Percentiles rank a stretch among this genome's conserved stretches.
These are phyloP conservation scores for Cyclotella distinguenda DNA, from an alignment of 108 stramenopile species.

Conservation along the genomic window DNA sequence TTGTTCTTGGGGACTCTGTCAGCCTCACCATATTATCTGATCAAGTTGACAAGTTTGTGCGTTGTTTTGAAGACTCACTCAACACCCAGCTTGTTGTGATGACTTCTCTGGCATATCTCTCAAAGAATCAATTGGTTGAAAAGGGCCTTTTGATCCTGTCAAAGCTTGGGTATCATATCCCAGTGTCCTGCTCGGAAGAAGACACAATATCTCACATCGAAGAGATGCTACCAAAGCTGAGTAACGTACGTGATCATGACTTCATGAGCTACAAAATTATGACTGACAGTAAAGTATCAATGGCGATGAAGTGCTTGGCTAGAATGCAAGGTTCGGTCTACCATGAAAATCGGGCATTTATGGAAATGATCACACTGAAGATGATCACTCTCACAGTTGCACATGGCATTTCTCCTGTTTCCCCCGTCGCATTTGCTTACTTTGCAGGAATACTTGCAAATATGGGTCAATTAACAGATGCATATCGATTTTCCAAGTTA, in stretches of 20 bases:
- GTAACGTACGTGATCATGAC: conserved; percentile 3
- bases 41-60: conserved; percentile 5
- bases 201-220: background rate
- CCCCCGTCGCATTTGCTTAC: conserved; percentile 6
- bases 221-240: background rate
- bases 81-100: background rate
- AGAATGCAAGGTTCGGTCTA: background rate
- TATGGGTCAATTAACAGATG: background rate
- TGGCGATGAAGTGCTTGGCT: conserved; percentile 17
- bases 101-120: background rate
- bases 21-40: background rate
- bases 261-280: background rate
- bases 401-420: conserved; percentile 17
- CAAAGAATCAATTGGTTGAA: conserved; percentile 1
- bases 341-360: background rate
- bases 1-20: background rate
- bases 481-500: conserved; percentile 2
- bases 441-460: conserved; percentile 8
- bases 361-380: background rate
- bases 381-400: conserved; percentile 1
- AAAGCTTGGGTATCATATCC: conserved; percentile 11
- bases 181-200: background rate
- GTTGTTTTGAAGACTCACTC: conserved; percentile 14
- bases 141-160: conserved; percentile 2
- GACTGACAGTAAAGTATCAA: conserved; percentile 2